Evolutionary conservation across 2,329 filamentous ascomycete genomes (phyloP).

Genomic region (Pseudohalonectria lignicola): DNA sequence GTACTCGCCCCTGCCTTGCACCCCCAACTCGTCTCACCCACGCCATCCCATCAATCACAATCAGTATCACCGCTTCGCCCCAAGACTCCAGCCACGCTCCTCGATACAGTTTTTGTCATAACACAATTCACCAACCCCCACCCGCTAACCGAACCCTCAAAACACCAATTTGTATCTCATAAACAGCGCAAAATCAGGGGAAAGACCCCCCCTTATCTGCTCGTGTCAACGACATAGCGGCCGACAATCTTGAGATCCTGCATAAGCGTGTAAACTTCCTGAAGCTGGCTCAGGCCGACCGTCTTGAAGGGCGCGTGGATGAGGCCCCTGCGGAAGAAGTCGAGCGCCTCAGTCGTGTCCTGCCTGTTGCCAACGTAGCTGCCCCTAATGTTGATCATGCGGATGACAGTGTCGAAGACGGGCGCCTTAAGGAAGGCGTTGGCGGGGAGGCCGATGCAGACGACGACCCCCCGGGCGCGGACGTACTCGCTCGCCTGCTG

Average conservation of each 20-base stretch:
- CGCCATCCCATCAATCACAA: too few species aligned
- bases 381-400: conserved; percentile 88
- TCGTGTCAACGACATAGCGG: conserved; percentile 69
- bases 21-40: too few species aligned
- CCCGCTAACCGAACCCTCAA: too few species aligned
- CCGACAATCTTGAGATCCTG: conserved; percentile 61
- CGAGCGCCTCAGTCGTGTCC: conserved; percentile 79
- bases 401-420: conserved; percentile 79
- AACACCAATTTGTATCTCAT: too few species aligned
- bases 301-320: conserved; percentile 85
- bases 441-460: conserved; percentile 83
- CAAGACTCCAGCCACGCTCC: too few species aligned
- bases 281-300: conserved; percentile 68
- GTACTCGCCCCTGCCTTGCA: too few species aligned
- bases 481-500: conserved; percentile 88
- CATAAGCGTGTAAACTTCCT: conserved; percentile 71
- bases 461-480: conserved; percentile 67
- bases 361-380: conserved; percentile 89
- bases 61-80: too few species aligned
- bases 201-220: conserved; percentile 42
- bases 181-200: too few species aligned
- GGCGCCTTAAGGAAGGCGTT: conserved; percentile 70
- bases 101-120: too few species aligned
- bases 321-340: conserved; percentile 75
- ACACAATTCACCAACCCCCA: too few species aligned